A percentile compares a stretch with the other conserved stretches of the same genome.
These are phyloP conservation scores for Solanum hybrid DNA, from an alignment of 305 asterid genomes.

Conservation along the genomic window DNA sequence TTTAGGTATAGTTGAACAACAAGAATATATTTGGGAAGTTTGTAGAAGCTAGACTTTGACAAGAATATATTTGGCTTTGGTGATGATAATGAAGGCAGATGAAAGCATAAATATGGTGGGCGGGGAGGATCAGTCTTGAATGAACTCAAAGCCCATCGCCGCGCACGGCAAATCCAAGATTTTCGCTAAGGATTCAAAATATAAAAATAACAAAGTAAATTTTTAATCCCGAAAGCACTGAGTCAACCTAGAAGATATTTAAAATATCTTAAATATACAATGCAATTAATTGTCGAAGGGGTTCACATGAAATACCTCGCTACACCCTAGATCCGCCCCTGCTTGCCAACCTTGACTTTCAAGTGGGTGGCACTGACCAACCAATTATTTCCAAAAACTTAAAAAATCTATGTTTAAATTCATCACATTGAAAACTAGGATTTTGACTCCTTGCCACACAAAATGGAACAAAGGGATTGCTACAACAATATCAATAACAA, in stretches of 20 bases:
- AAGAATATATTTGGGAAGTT: not conserved
- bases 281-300: not conserved
- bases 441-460: not conserved
- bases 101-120: not conserved
- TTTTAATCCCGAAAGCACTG: no score
- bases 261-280: not conserved
- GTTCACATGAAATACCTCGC: not conserved
- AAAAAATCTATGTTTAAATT: not conserved
- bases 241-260: not conserved
- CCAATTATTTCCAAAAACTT: not conserved
- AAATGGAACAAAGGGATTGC: not conserved
- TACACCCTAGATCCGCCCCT: not conserved
- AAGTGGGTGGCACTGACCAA: constrained; percentile 60
- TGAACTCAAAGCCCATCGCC: not conserved
- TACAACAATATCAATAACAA: not conserved
- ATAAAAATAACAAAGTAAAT: no score
- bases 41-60: not conserved
- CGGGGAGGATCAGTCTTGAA: not conserved
- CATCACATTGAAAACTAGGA: not conserved
- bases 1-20: not conserved
- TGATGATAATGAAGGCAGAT: not conserved
- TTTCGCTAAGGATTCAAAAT: not conserved
- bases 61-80: not conserved
- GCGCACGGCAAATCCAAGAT: not conserved
- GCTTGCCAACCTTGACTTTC: not conserved